Base-by-base conservation (phyloP, 495 filamentous ascomycete genomes). In the Chaetomium cochliodes region DNA sequence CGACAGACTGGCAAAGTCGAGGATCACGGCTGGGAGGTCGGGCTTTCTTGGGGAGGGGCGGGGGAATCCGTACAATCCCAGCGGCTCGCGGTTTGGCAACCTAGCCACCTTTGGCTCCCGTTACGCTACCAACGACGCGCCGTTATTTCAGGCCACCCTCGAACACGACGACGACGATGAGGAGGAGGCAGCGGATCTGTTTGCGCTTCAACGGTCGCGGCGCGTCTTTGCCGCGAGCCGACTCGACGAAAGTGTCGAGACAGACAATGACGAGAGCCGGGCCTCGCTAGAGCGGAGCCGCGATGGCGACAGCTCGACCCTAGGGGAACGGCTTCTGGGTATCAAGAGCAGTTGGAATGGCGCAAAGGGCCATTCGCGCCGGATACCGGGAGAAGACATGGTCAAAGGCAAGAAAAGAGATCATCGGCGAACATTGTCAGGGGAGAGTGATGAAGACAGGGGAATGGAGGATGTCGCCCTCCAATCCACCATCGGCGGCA, bases 121-220 rank as follows among this genome's bases (percentile, higher is more conserved):
- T 52, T 84, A 80, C 59, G 71, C 84, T n/a, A 78, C 86, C 26
- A 86, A 90, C 55, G 88, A 87, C 66, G 92, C 92, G 44, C 94
- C 96, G 60, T 81, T 98, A n/a, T 98, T 98, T 70, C 92, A 93
- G 76, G 93, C 91, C 70, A 70, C 82, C 5, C 65, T 83, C 46
- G 91, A 96, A 70, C 91, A 96, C 72, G 92, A 97, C 59, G 92
- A 92, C 37, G 87, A 89, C 46, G 92, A 98, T 60, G 92, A 93
- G 60, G 87, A 89, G 60, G 93, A 98, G 72, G 89, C 93, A 18
- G 92, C 93, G 16, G 94, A 98, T 75, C 88, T 92, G 69, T 96
- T 92, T 76, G 94, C 94, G 15, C 78, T 98, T 56, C 92, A 97
- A 75, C 81, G 87, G 58, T 97, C 93, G 71, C 84, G 94, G 66